Conservation (phyloP, 2,329 filamentous ascomycete genomes). For the Ascochyta rabiei region DNA sequence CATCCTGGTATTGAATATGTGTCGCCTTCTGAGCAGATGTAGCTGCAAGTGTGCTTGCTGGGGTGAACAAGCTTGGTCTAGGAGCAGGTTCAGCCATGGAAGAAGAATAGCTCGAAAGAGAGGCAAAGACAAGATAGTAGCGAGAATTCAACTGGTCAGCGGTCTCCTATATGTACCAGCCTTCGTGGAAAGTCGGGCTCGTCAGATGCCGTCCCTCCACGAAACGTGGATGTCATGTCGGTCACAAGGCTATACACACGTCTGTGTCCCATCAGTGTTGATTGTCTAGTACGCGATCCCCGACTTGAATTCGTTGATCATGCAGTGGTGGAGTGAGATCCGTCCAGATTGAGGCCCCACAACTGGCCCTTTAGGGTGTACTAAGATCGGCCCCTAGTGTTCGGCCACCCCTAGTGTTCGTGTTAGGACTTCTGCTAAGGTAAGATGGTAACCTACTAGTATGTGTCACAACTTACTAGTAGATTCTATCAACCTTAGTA, state of each 20-base stretch:
- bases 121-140: not conserved
- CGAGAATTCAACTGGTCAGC: not conserved
- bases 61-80: constrained; percentile 7
- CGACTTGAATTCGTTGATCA: constrained; percentile 8
- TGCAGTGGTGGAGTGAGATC: constrained; percentile 16
- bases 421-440: too few relatives aligned
- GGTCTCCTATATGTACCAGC: constrained; percentile 2
- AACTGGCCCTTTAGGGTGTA: not conserved
- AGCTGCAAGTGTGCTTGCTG: constrained; percentile 3
- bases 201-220: not conserved
- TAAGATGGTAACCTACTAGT: too few relatives aligned
- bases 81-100: constrained; percentile 13
- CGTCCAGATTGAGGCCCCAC: constrained; percentile 10
- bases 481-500: too few relatives aligned
- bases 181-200: not conserved
- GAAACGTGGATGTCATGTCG: constrained; percentile 3
- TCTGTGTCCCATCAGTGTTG: not conserved
- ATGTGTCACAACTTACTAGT: too few relatives aligned
- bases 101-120: not conserved
- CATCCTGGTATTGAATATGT: constrained; percentile 27
- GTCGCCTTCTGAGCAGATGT: constrained; percentile 15
- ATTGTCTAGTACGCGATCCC: not conserved
- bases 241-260: not conserved
- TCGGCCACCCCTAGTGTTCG: too few relatives aligned
- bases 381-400: too few relatives aligned